A percentile compares a stretch with the other conserved stretches of the same genome.
These are phyloP conservation scores for Eucalyptus cloeziana DNA, from an alignment of 345 rosid genomes.

Conservation along the genomic window DNA sequence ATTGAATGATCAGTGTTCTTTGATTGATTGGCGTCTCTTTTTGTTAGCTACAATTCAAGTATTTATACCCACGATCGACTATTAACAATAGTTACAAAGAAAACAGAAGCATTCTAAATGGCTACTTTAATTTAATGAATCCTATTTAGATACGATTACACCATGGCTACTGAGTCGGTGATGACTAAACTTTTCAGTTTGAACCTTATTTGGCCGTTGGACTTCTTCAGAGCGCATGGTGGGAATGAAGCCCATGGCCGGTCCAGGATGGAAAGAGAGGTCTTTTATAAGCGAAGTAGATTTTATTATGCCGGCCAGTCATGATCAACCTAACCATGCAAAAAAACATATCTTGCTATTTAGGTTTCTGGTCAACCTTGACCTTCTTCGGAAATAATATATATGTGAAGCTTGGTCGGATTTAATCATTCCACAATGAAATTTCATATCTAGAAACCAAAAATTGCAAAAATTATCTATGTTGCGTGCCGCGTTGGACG, in stretches of 20 bases:
- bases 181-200: background rate
- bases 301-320: too few species aligned
- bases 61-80: background rate
- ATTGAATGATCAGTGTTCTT: background rate
- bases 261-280: background rate
- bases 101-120: background rate
- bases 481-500: fast-evolving
- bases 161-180: background rate
- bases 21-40: background rate
- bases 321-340: background rate
- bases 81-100: background rate
- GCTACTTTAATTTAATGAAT: background rate
- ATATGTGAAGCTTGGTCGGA: background rate
- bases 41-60: background rate
- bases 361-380: background rate
- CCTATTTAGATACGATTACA: background rate
- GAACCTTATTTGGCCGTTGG: background rate
- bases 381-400: background rate
- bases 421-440: background rate
- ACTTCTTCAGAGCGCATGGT: background rate
- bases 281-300: background rate
- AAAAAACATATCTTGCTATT: background rate
- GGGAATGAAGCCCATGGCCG: background rate
- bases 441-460: background rate
- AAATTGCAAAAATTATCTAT: background rate